A percentile compares a stretch with the other conserved stretches of the same genome.
phyloP scores from a whole-genome alignment of 305 asterid species.

The Vinca major region DNA sequence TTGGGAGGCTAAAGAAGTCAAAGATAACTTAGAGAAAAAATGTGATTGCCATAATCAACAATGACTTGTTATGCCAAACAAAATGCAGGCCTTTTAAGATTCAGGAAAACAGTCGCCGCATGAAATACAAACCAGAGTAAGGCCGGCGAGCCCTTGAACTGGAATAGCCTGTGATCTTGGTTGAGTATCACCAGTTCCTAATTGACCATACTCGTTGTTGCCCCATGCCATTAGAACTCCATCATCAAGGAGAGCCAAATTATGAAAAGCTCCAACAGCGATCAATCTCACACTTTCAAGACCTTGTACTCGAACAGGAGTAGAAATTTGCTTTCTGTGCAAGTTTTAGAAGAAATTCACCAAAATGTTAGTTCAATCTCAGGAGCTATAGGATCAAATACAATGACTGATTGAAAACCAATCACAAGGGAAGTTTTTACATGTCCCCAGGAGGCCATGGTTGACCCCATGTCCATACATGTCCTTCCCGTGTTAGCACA shows the following conservation, averaged over 20 bases:
- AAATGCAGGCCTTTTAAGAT: background rate
- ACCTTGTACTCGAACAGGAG: conserved; percentile 93
- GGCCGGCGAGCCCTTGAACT: conserved; percentile 79
- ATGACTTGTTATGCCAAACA: background rate
- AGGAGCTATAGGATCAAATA: background rate
- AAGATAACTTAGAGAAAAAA: background rate
- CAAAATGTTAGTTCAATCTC: conserved; percentile 1
- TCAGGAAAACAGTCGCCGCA: background rate
- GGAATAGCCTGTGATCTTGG: conserved; percentile 95
- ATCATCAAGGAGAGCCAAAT: conserved; percentile 82
- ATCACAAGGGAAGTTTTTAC: conserved; percentile 30
- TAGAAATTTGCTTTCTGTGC: conserved; percentile 87
- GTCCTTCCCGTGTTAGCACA: conserved; percentile 87
- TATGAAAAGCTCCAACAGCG: conserved; percentile 97
- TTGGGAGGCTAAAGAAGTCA: background rate
- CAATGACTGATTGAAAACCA: background rate
- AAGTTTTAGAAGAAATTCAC: conserved; percentile 17
- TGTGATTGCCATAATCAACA: background rate
- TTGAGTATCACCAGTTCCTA: conserved; percentile 97
- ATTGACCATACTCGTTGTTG: conserved; percentile 27
- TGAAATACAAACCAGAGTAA: conserved; percentile 55
- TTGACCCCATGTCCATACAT: conserved; percentile 99
- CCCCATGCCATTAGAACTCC: conserved; percentile 59
- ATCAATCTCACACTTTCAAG: conserved; percentile 67
- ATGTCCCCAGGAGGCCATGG: conserved; percentile 99